A percentile compares a stretch with the other conserved stretches of the same genome.
phyloP scores from a whole-genome alignment of 805 yeast species.

The Candida quercuum region DNA sequence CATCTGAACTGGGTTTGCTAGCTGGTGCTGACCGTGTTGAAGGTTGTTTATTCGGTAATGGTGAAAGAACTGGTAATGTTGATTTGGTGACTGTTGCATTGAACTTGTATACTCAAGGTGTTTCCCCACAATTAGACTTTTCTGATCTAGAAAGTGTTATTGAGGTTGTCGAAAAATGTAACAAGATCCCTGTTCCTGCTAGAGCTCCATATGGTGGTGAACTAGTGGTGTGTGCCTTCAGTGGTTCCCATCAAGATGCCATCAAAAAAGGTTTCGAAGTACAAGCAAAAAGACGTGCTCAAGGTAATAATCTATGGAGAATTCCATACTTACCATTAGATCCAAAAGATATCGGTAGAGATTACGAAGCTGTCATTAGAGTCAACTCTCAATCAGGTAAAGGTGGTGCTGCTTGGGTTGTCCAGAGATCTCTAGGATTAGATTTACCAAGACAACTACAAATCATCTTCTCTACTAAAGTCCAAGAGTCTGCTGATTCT shows the following conservation, averaged over 20 bases:
- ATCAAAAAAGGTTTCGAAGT: conserved; percentile 59
- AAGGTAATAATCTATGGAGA: conserved; percentile 53
- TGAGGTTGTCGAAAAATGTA: conserved; percentile 68
- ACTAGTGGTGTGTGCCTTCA: conserved; percentile 72
- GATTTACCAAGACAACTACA: conserved; percentile 72
- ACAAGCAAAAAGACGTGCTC: conserved; percentile 44
- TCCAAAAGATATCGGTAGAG: conserved; percentile 77
- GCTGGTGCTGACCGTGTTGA: conserved; percentile 88
- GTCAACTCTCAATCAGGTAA: conserved; percentile 86
- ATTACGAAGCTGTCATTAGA: conserved; percentile 76
- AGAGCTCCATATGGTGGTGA: conserved; percentile 82
- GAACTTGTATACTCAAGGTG: conserved; percentile 75
- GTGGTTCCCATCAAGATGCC: conserved; percentile 71
- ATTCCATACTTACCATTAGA: conserved; percentile 77
- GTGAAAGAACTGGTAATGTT: conserved; percentile 83
- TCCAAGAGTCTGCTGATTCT: conserved; percentile 58
- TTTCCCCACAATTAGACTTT: conserved; percentile 65
- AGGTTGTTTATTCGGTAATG: conserved; percentile 79
- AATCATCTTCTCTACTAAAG: conserved; percentile 58
- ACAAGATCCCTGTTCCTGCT: conserved; percentile 67
- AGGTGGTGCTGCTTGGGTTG: conserved; percentile 85
- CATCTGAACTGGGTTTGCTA: conserved; percentile 66
- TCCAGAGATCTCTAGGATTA: conserved; percentile 62
- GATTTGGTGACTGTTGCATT: conserved; percentile 71
- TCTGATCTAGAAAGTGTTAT: conserved; percentile 63